Evolutionary conservation across 1,284 basidiomycete species (phyloP).

Genomic region (Abortiporus biennis): DNA sequence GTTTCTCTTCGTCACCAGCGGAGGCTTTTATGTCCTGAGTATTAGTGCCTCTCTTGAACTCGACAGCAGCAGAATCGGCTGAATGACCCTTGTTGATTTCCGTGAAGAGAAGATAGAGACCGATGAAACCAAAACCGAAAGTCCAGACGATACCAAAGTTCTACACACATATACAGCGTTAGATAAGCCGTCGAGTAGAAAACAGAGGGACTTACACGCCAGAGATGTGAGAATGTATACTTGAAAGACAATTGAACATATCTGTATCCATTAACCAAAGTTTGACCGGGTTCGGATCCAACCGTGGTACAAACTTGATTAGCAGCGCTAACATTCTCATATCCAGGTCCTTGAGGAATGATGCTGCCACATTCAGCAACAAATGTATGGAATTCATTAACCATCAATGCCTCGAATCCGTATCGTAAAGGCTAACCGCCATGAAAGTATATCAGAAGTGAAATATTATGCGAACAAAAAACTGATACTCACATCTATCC

Average conservation of each 20-base stretch:
- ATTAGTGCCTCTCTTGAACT: constrained; percentile 38
- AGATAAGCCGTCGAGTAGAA: neutral
- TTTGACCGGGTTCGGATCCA: constrained; percentile 42
- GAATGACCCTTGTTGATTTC: constrained; percentile 35
- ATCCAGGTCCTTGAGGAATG: constrained; percentile 44
- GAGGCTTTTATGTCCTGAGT: constrained; percentile 8
- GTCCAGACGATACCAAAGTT: constrained; percentile 51
- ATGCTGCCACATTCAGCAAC: constrained; percentile 34
- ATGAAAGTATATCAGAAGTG: neutral
- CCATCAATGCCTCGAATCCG: constrained; percentile 45
- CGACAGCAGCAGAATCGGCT: constrained; percentile 25
- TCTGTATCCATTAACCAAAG: constrained; percentile 39
- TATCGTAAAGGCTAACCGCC: constrained; percentile 44
- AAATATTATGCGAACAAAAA: constrained; percentile 3
- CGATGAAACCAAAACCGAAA: constrained; percentile 44
- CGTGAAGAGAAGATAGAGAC: constrained; percentile 46
- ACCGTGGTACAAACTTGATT: constrained; percentile 62
- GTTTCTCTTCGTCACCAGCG: constrained; percentile 16
- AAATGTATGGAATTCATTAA: constrained; percentile 51
- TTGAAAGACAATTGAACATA: constrained; percentile 57
- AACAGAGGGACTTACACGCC: constrained; percentile 49
- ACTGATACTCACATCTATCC: constrained; percentile 44
- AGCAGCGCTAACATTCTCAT: constrained; percentile 40
- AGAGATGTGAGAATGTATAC: constrained; percentile 58
- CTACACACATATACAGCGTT: constrained; percentile 18